Evolutionary conservation across 2,329 filamentous ascomycete genomes (phyloP), one percentile per base, ranked within the genome.

Genomic region (Bimuria novae-zelandiae): DNA sequence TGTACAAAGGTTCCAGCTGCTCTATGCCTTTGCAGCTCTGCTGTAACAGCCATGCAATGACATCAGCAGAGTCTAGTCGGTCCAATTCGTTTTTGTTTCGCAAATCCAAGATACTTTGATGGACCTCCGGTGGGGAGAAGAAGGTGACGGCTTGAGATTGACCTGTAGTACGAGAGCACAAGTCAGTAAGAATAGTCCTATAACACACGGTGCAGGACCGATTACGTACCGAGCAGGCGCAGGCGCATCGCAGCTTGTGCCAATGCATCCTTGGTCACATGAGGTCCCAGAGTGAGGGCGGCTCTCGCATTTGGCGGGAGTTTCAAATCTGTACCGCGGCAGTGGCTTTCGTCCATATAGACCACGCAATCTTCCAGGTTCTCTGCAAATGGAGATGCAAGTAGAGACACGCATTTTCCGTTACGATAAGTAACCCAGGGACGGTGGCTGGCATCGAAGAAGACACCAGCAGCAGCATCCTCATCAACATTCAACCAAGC

Each of bases 231-330:
- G 0, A 89, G 73, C 40, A 87, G 81, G 1, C 87, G 77, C 0
- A 89, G 68, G 53, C 86, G 74, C 85, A 89, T 89, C 0, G 85
- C 84, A 48, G 85, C 86, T 83, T 88, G 84, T 0, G 86, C 83
- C 0, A 81, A 79, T 7, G 82, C 77, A 50, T 87, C 85, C 53
- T 88, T 87, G 0, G 82, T 85, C 48, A 84, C 79, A 1, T 79
- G 77, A 0, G 82, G 73, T 0, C 80, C 81, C 0, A 87, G 68
- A 0, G 84, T 87, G 1, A 87, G 60, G 0, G 83, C 84, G 0
- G 79, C 84, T 1, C 51, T 58, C 0, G 81, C 79, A 1, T 63
- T 1, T 0, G 62, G 22, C 0, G 83, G 83, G 1, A 88, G 70
- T 52, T 81, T 83, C 1, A 88, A 67, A 56, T 88, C 84, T 0